A percentile compares a stretch with the other conserved stretches of the same genome.
These are phyloP conservation scores for Amanita inopinata DNA, from an alignment of 768 basidiomycete species.

Conservation along the genomic window DNA sequence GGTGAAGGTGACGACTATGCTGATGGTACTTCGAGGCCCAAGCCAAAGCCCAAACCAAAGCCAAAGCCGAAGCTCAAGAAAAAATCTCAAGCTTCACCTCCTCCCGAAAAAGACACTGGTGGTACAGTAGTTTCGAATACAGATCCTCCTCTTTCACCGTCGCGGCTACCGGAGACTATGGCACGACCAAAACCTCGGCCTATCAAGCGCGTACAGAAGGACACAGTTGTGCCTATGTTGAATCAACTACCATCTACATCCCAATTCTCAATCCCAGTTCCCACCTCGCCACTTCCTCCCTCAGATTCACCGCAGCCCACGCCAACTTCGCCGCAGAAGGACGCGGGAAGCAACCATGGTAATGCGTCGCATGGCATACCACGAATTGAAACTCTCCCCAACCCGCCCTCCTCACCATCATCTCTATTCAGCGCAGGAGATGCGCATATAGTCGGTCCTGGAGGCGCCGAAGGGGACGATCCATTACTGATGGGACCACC, in stretches of 20 bases:
- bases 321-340: slow-evolving; percentile 1
- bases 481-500: slow-evolving; percentile 20
- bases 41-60: slow-evolving; percentile 17
- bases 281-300: slow-evolving; percentile 20
- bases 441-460: slow-evolving; percentile 9
- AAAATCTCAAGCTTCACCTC: slow-evolving; percentile 7
- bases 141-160: background rate
- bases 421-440: slow-evolving; percentile 21
- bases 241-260: slow-evolving; percentile 14
- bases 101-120: slow-evolving; percentile 14
- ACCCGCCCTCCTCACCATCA: slow-evolving; percentile 23
- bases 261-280: slow-evolving; percentile 12
- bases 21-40: slow-evolving; percentile 20
- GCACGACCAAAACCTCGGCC: slow-evolving; percentile 11
- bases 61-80: slow-evolving; percentile 17
- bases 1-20: slow-evolving; percentile 32
- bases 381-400: slow-evolving; percentile 25
- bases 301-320: slow-evolving; percentile 26
- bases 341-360: slow-evolving; percentile 10
- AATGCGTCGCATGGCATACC: slow-evolving; percentile 15
- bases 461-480: slow-evolving; percentile 12
- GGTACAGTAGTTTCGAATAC: slow-evolving; percentile 10
- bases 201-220: slow-evolving; percentile 12
- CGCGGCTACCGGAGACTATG: background rate
- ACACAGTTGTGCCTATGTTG: no score